A percentile compares a stretch with the other conserved stretches of the same genome.
phyloP scores from a whole-genome alignment of 257 asterid species.

The Salvia miltiorrhiza region DNA sequence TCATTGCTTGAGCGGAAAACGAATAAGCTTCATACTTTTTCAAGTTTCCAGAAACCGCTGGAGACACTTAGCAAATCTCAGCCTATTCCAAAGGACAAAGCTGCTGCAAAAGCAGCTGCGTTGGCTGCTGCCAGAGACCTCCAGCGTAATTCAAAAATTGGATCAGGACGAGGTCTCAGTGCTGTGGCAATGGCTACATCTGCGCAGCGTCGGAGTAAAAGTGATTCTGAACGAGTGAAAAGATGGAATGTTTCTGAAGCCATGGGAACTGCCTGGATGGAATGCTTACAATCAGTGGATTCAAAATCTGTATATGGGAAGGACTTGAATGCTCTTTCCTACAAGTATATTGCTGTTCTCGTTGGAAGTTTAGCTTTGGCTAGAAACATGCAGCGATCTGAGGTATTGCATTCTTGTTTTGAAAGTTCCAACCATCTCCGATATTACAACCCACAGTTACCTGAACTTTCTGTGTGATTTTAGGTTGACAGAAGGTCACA shows the following conservation, averaged over 20 bases:
- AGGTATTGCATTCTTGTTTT: constrained; percentile 49
- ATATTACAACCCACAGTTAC: not conserved
- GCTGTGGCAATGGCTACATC: constrained; percentile 99
- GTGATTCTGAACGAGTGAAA: constrained; percentile 83
- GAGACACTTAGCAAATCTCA: constrained; percentile 73
- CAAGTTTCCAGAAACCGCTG: constrained; percentile 90
- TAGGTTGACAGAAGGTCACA: constrained; percentile 97
- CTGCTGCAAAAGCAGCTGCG: constrained; percentile 98
- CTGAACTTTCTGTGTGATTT: constrained; percentile 26
- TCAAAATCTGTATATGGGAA: constrained; percentile 91
- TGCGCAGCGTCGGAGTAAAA: constrained; percentile 76
- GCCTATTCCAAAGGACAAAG: constrained; percentile 83
- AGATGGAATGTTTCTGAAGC: constrained; percentile 99
- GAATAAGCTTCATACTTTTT: constrained; percentile 72
- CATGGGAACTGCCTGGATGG: constrained; percentile 98
- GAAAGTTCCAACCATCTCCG: constrained; percentile 13
- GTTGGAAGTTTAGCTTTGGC: constrained; percentile 99
- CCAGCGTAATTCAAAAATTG: constrained; percentile 95
- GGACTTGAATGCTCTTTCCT: constrained; percentile 87
- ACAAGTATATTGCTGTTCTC: constrained; percentile 88
- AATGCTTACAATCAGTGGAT: constrained; percentile 91
- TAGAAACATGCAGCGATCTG: constrained; percentile 95
- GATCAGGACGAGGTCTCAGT: constrained; percentile 99
- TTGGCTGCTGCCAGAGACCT: constrained; percentile 99
- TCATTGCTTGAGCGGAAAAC: constrained; percentile 90